Evolutionary conservation across 2,329 filamentous ascomycete species (phyloP).

Genomic region (Aspergillus sp.): DNA sequence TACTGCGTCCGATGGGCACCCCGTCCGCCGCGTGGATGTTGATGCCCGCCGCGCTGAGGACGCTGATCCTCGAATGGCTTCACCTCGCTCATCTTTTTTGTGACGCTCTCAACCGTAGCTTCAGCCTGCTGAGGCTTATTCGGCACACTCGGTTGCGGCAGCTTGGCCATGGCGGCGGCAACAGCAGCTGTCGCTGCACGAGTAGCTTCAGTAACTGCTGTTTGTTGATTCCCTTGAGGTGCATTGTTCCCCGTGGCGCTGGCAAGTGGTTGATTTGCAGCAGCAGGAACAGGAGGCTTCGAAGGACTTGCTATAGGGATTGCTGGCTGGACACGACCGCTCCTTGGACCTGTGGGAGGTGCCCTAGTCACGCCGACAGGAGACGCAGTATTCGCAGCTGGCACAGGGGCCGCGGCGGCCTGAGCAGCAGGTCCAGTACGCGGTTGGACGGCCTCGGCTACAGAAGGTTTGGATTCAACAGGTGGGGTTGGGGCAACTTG

Average conservation of each 20-base stretch:
- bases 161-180: conserved; percentile 43
- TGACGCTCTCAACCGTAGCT: conserved; percentile 32
- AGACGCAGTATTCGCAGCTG: conserved; percentile 12
- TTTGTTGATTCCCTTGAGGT: conserved; percentile 22
- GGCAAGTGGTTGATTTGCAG: conserved; percentile 20
- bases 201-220: conserved; percentile 39
- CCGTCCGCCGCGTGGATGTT: conserved; percentile 39
- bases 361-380: conserved; percentile 12
- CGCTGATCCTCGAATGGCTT: conserved; percentile 32
- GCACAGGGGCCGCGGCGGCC: conserved; percentile 7
- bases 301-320: conserved; percentile 35
- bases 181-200: conserved; percentile 43
- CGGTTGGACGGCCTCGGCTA: conserved; percentile 27
- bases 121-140: conserved; percentile 25
- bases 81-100: conserved; percentile 39
- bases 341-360: conserved; percentile 27
- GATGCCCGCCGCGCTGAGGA: conserved; percentile 28
- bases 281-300: conserved; percentile 23
- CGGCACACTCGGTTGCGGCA: conserved; percentile 31
- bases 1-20: conserved; percentile 36
- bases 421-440: conserved; percentile 16
- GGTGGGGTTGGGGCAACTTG: conserved; percentile 27
- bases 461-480: conserved; percentile 30
- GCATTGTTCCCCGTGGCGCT: conserved; percentile 14
- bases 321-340: conserved; percentile 36